Evolutionary conservation across 2,329 filamentous ascomycete genomes (phyloP), one percentile per base, ranked within the genome.

Genomic region (Phialophora chinensis): DNA sequence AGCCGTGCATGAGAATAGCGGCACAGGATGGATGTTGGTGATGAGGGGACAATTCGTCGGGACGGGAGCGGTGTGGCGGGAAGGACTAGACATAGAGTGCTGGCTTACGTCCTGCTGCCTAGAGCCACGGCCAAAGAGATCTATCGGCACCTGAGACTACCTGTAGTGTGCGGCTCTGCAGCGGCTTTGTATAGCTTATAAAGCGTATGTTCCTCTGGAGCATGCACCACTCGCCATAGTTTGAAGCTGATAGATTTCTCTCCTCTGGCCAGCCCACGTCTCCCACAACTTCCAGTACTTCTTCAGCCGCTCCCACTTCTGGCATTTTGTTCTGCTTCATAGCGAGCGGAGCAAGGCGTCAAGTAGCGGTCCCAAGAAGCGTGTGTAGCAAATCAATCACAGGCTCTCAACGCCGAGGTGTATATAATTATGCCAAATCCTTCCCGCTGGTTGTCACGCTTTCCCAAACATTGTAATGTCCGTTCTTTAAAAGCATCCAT

Each of bases 1-100:
- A 52, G 49, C 49, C 49, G 49, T 52, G 49, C 49, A 52, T 27
- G 23, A 52, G 49, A 27, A 17, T 27, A 10, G 25, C 49, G 44
- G 44, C 20, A 47, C n/a, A 20, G 44, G 7, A 20, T 49, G 44
- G 10, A 52, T 27, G 14, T 27, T 11, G 10, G 49, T 8, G 49
- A 17, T 17, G 49, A 52, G 49, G 12, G 8, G 49, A 52, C 49
- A 3, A 29, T 52, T 17, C 12, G 49, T 4, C 14, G 47, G 10
- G 3, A 50, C 20, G 14, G 23, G 25, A 6, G 49, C 20, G 11
- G 20, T 52, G 25, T 23, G 11, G 49, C 20, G 10, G 44, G 44
- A 4, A 12, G 49, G 7, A 25, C 49, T 27, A 0, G 49, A 52
- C 10, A 52, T 27, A 49, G 2, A 4, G 20, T 4, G 17, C 17